Evolutionary conservation across 257 asterid species (phyloP).

Genomic region (Solanum appendiculatum): DNA sequence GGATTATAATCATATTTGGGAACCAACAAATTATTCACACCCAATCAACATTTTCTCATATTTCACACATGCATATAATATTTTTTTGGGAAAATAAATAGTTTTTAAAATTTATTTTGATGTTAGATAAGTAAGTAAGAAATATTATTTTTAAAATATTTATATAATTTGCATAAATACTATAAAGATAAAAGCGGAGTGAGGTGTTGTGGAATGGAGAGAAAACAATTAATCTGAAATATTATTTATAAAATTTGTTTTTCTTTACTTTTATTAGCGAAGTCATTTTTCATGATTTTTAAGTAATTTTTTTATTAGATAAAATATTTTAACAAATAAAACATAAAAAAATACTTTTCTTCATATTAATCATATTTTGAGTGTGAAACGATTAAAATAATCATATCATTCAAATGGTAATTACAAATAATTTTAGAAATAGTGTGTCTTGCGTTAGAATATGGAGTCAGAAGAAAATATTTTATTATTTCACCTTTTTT

Average conservation of each 20-base stretch:
- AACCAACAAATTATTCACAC: background rate
- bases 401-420: background rate
- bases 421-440: background rate
- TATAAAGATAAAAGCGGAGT: no score
- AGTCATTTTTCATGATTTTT: background rate
- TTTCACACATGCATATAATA: background rate
- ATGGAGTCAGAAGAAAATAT: no score
- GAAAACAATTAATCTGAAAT: background rate
- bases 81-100: background rate
- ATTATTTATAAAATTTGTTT: background rate
- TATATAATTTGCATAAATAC: no score
- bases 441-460: background rate
- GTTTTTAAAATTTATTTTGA: background rate
- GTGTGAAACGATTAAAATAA: background rate
- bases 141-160: background rate
- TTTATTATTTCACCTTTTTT: background rate
- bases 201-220: background rate
- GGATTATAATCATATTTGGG: background rate
- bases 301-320: background rate
- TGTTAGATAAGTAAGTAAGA: background rate
- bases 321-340: background rate
- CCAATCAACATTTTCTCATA: background rate
- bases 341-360: background rate
- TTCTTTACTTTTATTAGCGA: background rate
- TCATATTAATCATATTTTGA: no score